Base-by-base conservation (phyloP, 192 early-diverging fungal genomes). In the Mortierella claussenii region DNA sequence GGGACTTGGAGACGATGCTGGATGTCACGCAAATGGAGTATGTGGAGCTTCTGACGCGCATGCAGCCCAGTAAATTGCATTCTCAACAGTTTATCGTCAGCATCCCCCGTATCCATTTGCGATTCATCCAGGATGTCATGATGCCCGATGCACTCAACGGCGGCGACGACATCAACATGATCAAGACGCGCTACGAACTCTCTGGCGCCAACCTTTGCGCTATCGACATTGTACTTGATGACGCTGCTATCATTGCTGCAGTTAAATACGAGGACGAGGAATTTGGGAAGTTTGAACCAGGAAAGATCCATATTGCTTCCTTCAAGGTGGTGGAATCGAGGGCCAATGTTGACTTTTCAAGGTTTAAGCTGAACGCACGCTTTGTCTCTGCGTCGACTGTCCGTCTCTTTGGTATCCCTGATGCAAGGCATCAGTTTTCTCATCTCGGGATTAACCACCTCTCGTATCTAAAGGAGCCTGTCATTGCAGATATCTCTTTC, bases 71-170 rank as follows among this genome's bases (percentile, higher is more conserved):
- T 51, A 78, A 84, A 64, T 79, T 80, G 44, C 70, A 81, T 15
- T 85, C 80, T 20, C 79, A 81, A 21, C 79, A 83, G 55, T 81
- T 91, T 45, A 73, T 85, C 10, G 60, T 89, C 11, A 85, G 76
- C 46, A 66, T 88, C 21, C 88, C 87, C 9, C 73, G 79, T 26
- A 55, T 86, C 5, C 86, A 90, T 32, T 54, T 90, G 8, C 89
- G 87, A 17, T 88, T 87, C 48, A 89, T 93, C 54, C 92, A 93
- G 68, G 90, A 93, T 60, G 88, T 91, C 6, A 80, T 88, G 62
- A 80, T 92, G 49, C 87, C 88, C 0, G 87, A 84, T 32, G 87
- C 83, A 28, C 51, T 86, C 11, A 80, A 81, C 11, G 76, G 70
- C 34, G 85, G 74, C 21, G 71, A 85, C 31, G 83, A 80, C 26